Evolutionary conservation across 352 stramenopile genomes (phyloP).

Genomic region (Phytophthora sansomeana): DNA sequence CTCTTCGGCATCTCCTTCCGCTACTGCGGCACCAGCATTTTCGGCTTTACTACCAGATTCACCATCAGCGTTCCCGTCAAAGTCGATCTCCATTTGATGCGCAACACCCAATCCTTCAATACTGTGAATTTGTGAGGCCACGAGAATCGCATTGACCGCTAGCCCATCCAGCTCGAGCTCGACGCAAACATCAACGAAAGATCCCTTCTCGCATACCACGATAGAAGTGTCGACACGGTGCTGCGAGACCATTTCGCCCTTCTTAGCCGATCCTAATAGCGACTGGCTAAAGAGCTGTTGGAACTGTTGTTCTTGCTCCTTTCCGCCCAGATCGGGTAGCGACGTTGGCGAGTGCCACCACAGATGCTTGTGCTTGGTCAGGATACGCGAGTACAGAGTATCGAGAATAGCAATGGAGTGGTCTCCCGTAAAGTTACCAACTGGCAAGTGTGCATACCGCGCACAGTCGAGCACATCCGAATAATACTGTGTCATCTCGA

Average conservation of each 20-base stretch:
- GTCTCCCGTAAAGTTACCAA: slow-evolving; percentile 95
- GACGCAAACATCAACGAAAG: slow-evolving; percentile 88
- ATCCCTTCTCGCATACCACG: slow-evolving; percentile 92
- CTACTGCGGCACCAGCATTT: slow-evolving; percentile 23
- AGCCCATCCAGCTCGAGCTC: slow-evolving; percentile 79
- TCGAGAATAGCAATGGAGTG: slow-evolving; percentile 94
- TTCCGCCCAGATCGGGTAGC: slow-evolving; percentile 90
- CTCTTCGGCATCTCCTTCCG: slow-evolving; percentile 82
- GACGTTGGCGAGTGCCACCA: slow-evolving; percentile 95
- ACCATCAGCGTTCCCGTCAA: slow-evolving; percentile 46
- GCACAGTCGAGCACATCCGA: slow-evolving; percentile 89
- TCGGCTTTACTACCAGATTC: slow-evolving; percentile 17
- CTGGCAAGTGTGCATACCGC: slow-evolving; percentile 93
- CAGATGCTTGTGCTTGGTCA: slow-evolving; percentile 94
- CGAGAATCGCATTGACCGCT: slow-evolving; percentile 80
- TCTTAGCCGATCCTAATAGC: slow-evolving; percentile 36
- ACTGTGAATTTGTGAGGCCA: slow-evolving; percentile 73
- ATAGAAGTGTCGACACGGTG: slow-evolving; percentile 56
- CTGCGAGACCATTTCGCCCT: slow-evolving; percentile 30
- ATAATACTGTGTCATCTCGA: slow-evolving; percentile 91
- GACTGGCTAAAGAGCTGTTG: slow-evolving; percentile 67
- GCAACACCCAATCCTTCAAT: slow-evolving; percentile 70
- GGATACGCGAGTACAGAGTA: slow-evolving; percentile 92
- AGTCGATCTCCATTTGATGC: slow-evolving; percentile 76
- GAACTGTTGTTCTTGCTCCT: slow-evolving; percentile 91